Conservation (phyloP, 306 rosid genomes). For the Lathyrus aphaca region DNA sequence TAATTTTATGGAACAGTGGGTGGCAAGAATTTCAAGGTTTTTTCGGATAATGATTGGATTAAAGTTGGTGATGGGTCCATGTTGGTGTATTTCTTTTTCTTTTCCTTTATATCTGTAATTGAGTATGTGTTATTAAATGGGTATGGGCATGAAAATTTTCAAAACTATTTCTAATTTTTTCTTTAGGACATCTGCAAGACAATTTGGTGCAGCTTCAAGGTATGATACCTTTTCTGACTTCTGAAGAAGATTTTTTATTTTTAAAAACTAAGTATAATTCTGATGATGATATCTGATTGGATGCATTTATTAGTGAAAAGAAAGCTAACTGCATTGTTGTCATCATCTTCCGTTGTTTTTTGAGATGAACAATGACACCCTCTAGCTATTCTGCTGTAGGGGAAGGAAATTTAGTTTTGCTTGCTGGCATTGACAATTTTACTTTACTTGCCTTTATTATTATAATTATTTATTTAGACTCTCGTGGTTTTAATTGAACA, state of each 20-base stretch:
- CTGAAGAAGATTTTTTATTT: background rate
- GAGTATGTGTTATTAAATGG: background rate
- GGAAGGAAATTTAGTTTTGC: slow-evolving; percentile 12
- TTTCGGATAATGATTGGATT: slow-evolving; percentile 47
- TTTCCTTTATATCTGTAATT: background rate
- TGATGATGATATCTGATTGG: background rate
- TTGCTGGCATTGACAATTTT: slow-evolving; percentile 7
- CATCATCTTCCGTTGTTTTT: slow-evolving; percentile 13
- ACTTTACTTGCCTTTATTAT: background rate
- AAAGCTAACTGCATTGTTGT: background rate
- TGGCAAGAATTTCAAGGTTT: slow-evolving; percentile 54
- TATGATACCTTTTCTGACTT: slow-evolving; percentile 23
- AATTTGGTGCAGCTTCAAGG: slow-evolving; percentile 40
- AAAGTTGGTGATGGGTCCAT: slow-evolving; percentile 45
- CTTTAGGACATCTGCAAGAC: slow-evolving; percentile 38
- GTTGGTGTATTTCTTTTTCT: slow-evolving; percentile 37
- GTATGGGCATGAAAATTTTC: background rate
- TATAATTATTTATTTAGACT: background rate
- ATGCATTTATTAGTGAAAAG: background rate
- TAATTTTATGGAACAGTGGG: slow-evolving; percentile 41
- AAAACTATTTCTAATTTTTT: slow-evolving; percentile 24
- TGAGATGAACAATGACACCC: slow-evolving; percentile 25
- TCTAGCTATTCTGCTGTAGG: background rate
- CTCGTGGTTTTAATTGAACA: background rate
- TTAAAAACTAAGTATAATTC: background rate